Percentiles rank a stretch among this genome's conserved stretches.
Evolutionary conservation across 1,284 basidiomycete genomes (phyloP).

Genomic region (Puccinia sorghi): DNA sequence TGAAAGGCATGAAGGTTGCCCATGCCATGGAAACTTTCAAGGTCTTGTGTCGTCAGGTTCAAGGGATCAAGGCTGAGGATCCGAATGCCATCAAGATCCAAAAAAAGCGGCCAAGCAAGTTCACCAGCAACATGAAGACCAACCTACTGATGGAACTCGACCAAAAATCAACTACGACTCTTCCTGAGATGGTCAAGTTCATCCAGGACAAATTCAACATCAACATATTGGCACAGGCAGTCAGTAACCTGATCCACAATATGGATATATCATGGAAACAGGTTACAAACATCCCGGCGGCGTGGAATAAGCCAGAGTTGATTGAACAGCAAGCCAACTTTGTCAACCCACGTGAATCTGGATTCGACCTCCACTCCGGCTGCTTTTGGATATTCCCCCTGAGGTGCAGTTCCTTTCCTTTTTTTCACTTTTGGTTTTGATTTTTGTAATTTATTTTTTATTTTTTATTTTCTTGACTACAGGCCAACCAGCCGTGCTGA

Average conservation of each 20-base stretch:
- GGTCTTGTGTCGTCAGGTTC: not conserved
- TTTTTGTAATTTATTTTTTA: slow-evolving; percentile 8
- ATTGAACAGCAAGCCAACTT: not conserved
- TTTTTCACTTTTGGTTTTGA: not conserved
- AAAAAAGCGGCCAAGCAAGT: slow-evolving; percentile 9
- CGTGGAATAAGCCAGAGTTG: not conserved
- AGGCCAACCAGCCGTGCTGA: slow-evolving; percentile 5
- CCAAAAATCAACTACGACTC: slow-evolving; percentile 5
- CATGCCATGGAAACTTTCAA: not conserved
- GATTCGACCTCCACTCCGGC: slow-evolving; percentile 23
- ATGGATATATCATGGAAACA: slow-evolving; percentile 30
- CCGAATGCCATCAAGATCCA: not conserved
- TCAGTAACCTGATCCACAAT: slow-evolving; percentile 32
- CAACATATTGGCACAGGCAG: not conserved
- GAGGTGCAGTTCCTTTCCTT: not conserved
- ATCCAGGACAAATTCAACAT: not conserved
- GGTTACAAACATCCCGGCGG: slow-evolving; percentile 9
- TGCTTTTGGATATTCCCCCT: slow-evolving; percentile 24
- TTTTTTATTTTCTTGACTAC: not conserved
- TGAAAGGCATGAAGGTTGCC: not conserved
- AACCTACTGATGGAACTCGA: not conserved
- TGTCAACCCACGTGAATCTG: slow-evolving; percentile 19
- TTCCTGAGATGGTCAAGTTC: not conserved
- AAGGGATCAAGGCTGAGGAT: slow-evolving; percentile 9
- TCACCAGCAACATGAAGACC: slow-evolving; percentile 14